Evolutionary conservation across 331 rosid genomes (phyloP), one percentile per base, ranked within the genome.

Genomic region (Pyrus hybrid): DNA sequence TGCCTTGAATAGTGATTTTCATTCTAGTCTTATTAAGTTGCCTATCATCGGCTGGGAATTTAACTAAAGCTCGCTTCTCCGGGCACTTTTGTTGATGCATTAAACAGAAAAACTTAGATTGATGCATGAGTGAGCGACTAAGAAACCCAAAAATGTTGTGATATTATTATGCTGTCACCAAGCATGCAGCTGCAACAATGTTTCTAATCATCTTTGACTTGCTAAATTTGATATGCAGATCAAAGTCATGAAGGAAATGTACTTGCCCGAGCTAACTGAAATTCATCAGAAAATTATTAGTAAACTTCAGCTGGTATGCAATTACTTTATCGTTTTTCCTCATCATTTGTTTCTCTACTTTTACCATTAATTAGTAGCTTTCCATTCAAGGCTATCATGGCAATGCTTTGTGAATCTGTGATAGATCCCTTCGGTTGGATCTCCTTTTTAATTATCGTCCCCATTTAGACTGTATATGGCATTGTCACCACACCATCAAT

Each of bases 231-330:
- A 49, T 77, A 76, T 70, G 80, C 89, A 91, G 98, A 76, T 93
- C 75, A 84, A 87, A 80, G 33, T 79, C 69, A 85, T 90, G 97
- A 90, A 80, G 89, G 95, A 88, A 41, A 54, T 21, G 58, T 87
- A 88, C 86, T 78, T 79, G 29, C 73, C 86, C 10, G 96, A 91
- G 30, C 23, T 91, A 72, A 85, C 9, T 70, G 97, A 93, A 58
- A 62, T 91, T 75, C 81, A 82, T 80, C 89, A 86, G 54, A 87
- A 79, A 84, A 37, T 93, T 81, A 77, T 82, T 77, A 6, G 71
- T 22, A 86, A 80, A 83, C 61, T 91, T 73, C 84, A 76, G 63
- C 91, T 79, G 95, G 98, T 86, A 80, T 66, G 83, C 20, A 43
- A 54, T 25, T 8, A 49, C 73, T 75, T 51, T 10, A 23, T 70